Evolutionary conservation across 192 early-diverging fungal species (phyloP), one percentile per base, ranked within the genome.

Genomic region (Oehlia diaphana): DNA sequence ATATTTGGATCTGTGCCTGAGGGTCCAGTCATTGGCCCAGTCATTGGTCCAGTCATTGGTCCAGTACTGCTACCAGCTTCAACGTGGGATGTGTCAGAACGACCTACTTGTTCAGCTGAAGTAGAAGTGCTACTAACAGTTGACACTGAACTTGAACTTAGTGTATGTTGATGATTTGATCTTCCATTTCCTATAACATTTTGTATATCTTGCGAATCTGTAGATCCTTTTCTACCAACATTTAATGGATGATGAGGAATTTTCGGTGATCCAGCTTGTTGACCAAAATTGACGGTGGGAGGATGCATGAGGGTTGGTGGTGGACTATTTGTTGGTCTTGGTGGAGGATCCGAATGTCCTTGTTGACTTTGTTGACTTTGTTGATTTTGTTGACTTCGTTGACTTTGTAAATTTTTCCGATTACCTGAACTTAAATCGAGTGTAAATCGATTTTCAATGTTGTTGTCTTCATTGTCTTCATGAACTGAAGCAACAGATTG

Each of bases 1-100:
- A 93, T 88, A 65, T 88, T 88, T 64, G 92, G 91, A 49, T 92
- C 89, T 0, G 89, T 82, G 2, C 65, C 47, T 3, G 84, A 44
- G 31, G 62, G 42, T 16, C 61, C 63, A 19, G 62, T 19, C 33
- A 69, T 16, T 50, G 77, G 65, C 37, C 33, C 21, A 21, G 42
- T 42, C 6, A 82, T 21, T 33, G 37, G 26, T 8, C 61, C 63
- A 28, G 62, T 19, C 9, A 37, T 16, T 37, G 77, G 66, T 58
- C 35, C 21, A n/a, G 42, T 44, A 39, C 23, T 12, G 23, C 50
- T 50, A 47, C 47, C 49, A 76, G 63, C 66, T 79, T 92, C 88
- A 0, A 86, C 79, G 2, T 33, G 28, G 26, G 82, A 33, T 61
- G 75, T 66, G 19, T 66, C 63, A 19, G 35, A 33, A 28, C 28